Percentiles rank a stretch among this genome's conserved stretches.
These are phyloP conservation scores for Apiospora malaysiana DNA, from an alignment of 2,329 filamentous ascomycete species.

Conservation along the genomic window DNA sequence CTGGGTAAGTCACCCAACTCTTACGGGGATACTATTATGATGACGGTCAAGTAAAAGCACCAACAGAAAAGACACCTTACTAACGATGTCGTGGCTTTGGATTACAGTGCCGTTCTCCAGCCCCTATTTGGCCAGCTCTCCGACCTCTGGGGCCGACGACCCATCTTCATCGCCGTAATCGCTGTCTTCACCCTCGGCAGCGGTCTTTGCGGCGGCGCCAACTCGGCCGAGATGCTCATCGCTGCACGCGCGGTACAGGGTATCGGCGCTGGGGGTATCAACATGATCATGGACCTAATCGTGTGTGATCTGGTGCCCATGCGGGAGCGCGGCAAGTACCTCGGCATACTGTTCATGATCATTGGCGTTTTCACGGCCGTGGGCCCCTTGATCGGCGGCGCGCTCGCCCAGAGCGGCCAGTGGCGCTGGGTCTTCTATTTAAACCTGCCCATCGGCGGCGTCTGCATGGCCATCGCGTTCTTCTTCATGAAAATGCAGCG, in stretches of 20 bases:
- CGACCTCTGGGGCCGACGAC: conserved; percentile 53
- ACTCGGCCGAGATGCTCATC: conserved; percentile 2
- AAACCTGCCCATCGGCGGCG: neutral
- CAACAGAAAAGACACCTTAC: neutral
- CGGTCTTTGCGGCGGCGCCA: conserved; percentile 21
- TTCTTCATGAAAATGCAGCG: conserved; percentile 34
- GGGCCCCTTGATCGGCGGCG: conserved; percentile 21
- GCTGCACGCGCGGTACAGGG: conserved; percentile 20
- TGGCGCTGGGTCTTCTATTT: conserved; percentile 8
- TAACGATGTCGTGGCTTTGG: neutral
- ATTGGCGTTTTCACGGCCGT: neutral
- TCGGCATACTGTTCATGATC: conserved; percentile 1
- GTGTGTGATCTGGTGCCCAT: conserved; percentile 21
- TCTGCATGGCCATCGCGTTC: neutral
- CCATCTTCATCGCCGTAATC: conserved; percentile 25
- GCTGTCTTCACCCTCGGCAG: conserved; percentile 23
- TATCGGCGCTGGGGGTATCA: conserved; percentile 21
- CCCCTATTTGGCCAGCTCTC: conserved; percentile 50
- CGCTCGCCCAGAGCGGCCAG: neutral
- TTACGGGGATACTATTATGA: neutral
- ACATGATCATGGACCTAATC: conserved; percentile 19
- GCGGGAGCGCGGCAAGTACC: conserved; percentile 21
- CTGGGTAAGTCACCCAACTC: conserved; percentile 5
- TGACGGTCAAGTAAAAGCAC: too few relatives aligned
- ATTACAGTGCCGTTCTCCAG: conserved; percentile 44